Evolutionary conservation across 1,139 yeast genomes (phyloP).

Genomic region (Pichia sp.): DNA sequence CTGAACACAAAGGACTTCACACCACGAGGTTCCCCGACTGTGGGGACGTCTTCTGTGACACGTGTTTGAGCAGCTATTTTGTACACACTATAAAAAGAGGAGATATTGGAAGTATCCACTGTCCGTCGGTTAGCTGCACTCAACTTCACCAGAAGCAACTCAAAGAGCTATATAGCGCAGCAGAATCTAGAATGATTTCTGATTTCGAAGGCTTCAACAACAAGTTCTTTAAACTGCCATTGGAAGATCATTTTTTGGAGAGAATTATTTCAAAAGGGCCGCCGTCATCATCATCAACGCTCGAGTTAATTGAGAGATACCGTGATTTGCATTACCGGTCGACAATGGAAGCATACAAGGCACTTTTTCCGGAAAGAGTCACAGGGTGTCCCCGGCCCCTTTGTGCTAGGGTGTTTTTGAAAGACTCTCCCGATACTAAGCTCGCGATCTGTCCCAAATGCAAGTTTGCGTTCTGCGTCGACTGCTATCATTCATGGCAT

Average conservation of each 20-base stretch:
- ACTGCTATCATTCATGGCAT: slow-evolving; percentile 65
- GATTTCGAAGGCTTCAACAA: slow-evolving; percentile 31
- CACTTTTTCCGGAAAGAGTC: slow-evolving; percentile 46
- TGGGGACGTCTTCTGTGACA: slow-evolving; percentile 50
- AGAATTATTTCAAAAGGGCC: slow-evolving; percentile 18
- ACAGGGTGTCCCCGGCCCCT: slow-evolving; percentile 48
- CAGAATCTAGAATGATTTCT: slow-evolving; percentile 8
- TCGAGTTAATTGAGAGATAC: slow-evolving; percentile 37
- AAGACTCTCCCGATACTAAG: slow-evolving; percentile 48
- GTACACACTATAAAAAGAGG: slow-evolving; percentile 45
- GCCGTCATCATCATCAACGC: background rate
- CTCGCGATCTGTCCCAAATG: slow-evolving; percentile 53
- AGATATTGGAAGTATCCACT: slow-evolving; percentile 50
- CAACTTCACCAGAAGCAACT: slow-evolving; percentile 25
- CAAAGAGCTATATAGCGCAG: slow-evolving; percentile 10
- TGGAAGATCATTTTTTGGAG: slow-evolving; percentile 35
- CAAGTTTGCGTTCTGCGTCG: slow-evolving; percentile 54
- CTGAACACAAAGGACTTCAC: slow-evolving; percentile 43
- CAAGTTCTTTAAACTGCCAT: slow-evolving; percentile 38
- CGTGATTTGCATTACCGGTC: slow-evolving; percentile 36
- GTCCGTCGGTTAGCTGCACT: slow-evolving; percentile 54
- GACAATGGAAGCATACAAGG: slow-evolving; percentile 43
- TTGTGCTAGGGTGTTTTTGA: slow-evolving; percentile 44
- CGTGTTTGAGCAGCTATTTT: slow-evolving; percentile 48
- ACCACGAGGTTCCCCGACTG: slow-evolving; percentile 45